Percentiles rank a stretch among this genome's conserved stretches.
Conservation (phyloP, 495 filamentous ascomycete genomes). For the Hypoxylon fragiforme region DNA sequence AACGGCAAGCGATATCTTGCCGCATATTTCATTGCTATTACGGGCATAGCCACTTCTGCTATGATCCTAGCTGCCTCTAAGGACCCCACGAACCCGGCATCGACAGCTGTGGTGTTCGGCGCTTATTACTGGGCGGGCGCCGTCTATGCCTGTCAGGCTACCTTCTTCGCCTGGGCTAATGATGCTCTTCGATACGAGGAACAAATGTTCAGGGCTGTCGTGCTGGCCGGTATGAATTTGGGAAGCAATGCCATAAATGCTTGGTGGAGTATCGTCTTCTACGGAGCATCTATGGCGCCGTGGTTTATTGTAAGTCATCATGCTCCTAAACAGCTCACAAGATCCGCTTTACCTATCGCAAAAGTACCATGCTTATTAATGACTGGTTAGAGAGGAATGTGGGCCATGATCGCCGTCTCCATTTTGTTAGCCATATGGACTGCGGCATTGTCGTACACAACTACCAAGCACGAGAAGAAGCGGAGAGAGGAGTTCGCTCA, state of each 20-base stretch:
- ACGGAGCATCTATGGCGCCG: constrained; percentile 60
- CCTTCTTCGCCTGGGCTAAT: constrained; percentile 66
- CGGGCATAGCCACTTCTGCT: constrained; percentile 50
- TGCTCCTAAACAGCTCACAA: not conserved
- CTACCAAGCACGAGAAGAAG: constrained; percentile 37
- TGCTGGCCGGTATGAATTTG: constrained; percentile 61
- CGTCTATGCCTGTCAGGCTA: constrained; percentile 61
- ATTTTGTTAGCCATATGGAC: constrained; percentile 58
- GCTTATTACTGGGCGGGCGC: constrained; percentile 59
- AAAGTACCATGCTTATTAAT: constrained; percentile 15
- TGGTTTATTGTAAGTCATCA: constrained; percentile 53
- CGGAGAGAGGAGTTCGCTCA: constrained; percentile 26
- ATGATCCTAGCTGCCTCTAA: constrained; percentile 52
- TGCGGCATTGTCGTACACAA: constrained; percentile 47
- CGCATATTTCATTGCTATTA: constrained; percentile 57
- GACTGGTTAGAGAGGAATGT: constrained; percentile 53
- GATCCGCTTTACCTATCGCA: not conserved
- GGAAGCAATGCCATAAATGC: constrained; percentile 59
- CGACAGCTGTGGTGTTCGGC: constrained; percentile 45
- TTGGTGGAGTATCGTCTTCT: constrained; percentile 69
- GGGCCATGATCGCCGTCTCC: constrained; percentile 60
- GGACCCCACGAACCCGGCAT: constrained; percentile 38
- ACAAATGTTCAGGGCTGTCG: constrained; percentile 48
- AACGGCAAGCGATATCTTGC: constrained; percentile 55
- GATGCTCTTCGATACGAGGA: constrained; percentile 55